A percentile compares a stretch with the other conserved stretches of the same genome.
phyloP scores from a whole-genome alignment of 1,284 basidiomycete species.

The Phlebopus sp. region DNA sequence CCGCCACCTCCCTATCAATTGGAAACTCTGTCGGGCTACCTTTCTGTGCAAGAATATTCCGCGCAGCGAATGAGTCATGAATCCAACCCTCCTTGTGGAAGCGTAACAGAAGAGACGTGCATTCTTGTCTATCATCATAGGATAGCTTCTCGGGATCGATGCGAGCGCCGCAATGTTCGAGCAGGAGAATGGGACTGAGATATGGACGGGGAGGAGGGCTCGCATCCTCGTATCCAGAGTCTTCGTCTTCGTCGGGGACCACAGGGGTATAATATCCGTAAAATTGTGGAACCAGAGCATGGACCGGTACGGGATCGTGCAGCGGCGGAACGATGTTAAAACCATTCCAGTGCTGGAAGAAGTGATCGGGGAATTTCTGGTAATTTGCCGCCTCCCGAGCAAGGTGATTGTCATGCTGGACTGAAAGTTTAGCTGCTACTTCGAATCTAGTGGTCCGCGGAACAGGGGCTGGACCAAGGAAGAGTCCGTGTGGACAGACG shows the following conservation, averaged over 20 bases:
- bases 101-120: constrained; percentile 30
- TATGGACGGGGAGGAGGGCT: neutral
- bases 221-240: neutral
- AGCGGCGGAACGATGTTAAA: constrained; percentile 29
- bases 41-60: constrained; percentile 37
- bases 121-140: constrained; percentile 29
- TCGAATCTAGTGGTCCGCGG: constrained; percentile 34
- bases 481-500: neutral
- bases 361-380: constrained; percentile 26
- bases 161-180: constrained; percentile 37
- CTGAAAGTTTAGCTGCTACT: constrained; percentile 29
- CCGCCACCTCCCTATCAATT: constrained; percentile 13
- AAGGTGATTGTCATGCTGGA: constrained; percentile 24
- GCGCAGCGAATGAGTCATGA: constrained; percentile 35
- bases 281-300: constrained; percentile 38
- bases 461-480: neutral
- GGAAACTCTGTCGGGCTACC: constrained; percentile 36
- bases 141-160: constrained; percentile 22
- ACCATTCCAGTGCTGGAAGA: constrained; percentile 36
- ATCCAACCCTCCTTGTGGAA: constrained; percentile 33
- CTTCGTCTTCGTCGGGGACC: neutral
- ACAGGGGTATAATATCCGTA: constrained; percentile 36
- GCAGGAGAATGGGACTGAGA: constrained; percentile 33
- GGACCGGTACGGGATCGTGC: constrained; percentile 29
- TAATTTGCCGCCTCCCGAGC: constrained; percentile 31